Percentiles rank a stretch among this genome's conserved stretches.
phyloP scores from a whole-genome alignment of 2,329 filamentous ascomycete genomes.

The Apiospora phragmitis region DNA sequence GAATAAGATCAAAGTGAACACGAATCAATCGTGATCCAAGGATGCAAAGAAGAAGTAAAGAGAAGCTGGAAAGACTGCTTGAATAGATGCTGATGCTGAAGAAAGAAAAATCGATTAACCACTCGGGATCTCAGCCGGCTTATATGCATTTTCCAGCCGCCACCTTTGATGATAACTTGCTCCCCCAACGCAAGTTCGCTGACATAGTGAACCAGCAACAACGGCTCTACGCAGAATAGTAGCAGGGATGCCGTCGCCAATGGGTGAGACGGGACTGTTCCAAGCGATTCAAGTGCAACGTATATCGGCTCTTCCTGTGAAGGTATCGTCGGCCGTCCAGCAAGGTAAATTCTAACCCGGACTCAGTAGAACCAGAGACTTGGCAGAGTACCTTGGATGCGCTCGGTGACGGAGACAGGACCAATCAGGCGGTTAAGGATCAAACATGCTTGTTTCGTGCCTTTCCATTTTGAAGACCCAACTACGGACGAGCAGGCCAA shows the following conservation, averaged over 20 bases:
- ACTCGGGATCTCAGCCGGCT: not conserved
- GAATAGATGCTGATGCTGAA: slow-evolving; percentile 8
- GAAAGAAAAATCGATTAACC: not conserved
- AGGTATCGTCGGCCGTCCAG: not conserved
- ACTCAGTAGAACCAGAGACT: not conserved
- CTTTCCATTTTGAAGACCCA: not conserved
- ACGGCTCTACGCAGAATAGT: not conserved
- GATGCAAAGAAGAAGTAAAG: not conserved
- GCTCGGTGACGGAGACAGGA: not conserved
- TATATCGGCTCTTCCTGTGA: not conserved
- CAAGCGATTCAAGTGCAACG: not conserved
- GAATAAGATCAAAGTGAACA: not conserved
- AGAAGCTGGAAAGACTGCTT: not conserved
- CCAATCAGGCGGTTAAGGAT: not conserved
- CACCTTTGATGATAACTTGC: not conserved
- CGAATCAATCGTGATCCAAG: slow-evolving; percentile 13
- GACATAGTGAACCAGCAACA: not conserved
- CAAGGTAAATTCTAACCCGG: not conserved
- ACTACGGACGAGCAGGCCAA: not conserved
- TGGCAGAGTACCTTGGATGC: not conserved
- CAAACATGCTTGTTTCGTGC: slow-evolving; percentile 7
- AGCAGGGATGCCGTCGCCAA: not conserved
- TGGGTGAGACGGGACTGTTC: not conserved
- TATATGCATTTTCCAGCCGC: not conserved
- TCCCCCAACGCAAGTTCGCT: not conserved